Evolutionary conservation across 2,329 filamentous ascomycete species (phyloP), one percentile per base, ranked within the genome.

Genomic region (Phoma sp.): DNA sequence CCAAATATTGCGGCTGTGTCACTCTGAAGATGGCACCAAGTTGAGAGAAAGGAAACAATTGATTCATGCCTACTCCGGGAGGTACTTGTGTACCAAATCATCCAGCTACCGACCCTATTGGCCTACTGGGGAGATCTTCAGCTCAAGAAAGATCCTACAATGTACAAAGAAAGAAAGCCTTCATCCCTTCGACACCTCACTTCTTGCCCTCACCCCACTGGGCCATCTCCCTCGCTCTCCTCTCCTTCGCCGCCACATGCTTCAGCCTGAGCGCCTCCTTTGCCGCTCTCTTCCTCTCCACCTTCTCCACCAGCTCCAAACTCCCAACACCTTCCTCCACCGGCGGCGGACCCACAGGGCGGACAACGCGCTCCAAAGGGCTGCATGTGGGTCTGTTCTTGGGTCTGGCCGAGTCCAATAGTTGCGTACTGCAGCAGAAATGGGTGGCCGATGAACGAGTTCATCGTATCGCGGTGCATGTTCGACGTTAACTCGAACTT

Each of bases 401-500:
- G 82, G 3, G 89, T 84, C 74, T 95, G 91, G 43, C 93, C 93
- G 80, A 95, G 87, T 0, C 92, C 93, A 46, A 97, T 85, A 9
- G 89, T 83, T 80, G 96, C 91, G 75, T 96, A 96, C 17, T 89
- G 86, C 7, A 96, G 81, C 54, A 96, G 81, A 5, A 92, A 89
- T 7, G 92, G 89, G 72, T 97, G 93, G 15, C 93, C 93, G 61
- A 93, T 84, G 68, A 96, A 92, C 57, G 87, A 92, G 20, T 92
- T 86, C 74, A 92, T 92, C 12, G 88, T 93, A 79, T 98, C 93
- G 72, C 93, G 91, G 71, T 92, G 84, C 73, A 97, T 92, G 79
- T 97, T 97, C 55, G 89, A 92, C 48, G 88, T 88, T 91, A 92
- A 98, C 78, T 98, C 93, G 86, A 93, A 93, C 76, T 91, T 93